phyloP scores from a whole-genome alignment of 2,329 filamentous ascomycete genomes.

The Xylaria sp. region DNA sequence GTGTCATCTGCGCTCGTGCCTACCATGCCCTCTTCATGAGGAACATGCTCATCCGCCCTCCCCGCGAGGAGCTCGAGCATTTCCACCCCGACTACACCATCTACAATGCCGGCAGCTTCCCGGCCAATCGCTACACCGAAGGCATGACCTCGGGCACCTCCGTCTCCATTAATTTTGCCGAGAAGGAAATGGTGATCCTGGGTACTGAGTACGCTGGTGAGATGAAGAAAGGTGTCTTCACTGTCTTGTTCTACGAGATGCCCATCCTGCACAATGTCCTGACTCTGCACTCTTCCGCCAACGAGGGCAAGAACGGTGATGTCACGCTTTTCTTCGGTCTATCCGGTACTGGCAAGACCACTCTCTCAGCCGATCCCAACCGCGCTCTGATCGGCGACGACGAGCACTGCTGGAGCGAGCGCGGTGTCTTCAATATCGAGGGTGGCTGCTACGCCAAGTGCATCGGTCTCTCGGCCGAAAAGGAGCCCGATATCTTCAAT shows the following conservation, averaged over 20 bases:
- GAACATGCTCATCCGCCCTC: conserved; percentile 99
- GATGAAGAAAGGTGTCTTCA: conserved; percentile 99
- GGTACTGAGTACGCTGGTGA: conserved; percentile 98
- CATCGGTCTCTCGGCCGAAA: conserved; percentile 96
- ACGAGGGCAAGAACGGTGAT: conserved; percentile 93
- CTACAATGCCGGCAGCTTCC: conserved; percentile 99
- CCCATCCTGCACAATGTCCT: conserved; percentile 99
- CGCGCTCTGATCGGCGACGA: conserved; percentile 97
- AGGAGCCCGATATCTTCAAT: conserved; percentile 97
- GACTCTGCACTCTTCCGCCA: conserved; percentile 97
- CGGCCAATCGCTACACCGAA: conserved; percentile 96
- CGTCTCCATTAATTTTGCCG: conserved; percentile 97
- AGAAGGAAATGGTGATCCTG: conserved; percentile 99
- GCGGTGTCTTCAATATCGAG: conserved; percentile 99
- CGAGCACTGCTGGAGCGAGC: conserved; percentile 99
- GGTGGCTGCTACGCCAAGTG: conserved; percentile 99
- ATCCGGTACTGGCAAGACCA: conserved; percentile 98
- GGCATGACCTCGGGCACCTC: conserved; percentile 99
- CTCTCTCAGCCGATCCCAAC: conserved; percentile 95
- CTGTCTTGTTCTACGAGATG: conserved; percentile 99
- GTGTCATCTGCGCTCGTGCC: conserved; percentile 97
- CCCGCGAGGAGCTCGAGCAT: conserved; percentile 89
- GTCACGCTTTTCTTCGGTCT: conserved; percentile 99
- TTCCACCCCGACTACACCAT: conserved; percentile 99
- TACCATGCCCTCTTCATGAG: conserved; percentile 99